Evolutionary conservation across 2,329 filamentous ascomycete species (phyloP).

Genomic region (Neofusicoccum sp.): DNA sequence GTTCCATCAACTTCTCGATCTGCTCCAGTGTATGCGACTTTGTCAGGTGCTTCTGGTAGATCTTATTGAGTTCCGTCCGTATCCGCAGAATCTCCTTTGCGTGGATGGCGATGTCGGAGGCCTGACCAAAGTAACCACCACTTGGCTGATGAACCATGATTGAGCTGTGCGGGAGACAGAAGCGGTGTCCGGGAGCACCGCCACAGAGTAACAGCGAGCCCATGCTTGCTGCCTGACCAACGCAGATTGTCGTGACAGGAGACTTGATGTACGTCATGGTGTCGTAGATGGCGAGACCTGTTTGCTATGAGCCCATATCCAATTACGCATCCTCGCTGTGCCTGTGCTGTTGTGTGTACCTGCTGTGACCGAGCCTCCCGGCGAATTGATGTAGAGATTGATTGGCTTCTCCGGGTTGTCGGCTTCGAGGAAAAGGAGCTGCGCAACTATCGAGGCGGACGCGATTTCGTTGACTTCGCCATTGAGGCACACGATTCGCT

Average conservation of each 20-base stretch:
- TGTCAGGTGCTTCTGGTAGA: conserved; percentile 84
- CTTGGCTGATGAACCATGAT: conserved; percentile 98
- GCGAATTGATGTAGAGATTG: conserved; percentile 96
- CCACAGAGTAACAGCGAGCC: conserved; percentile 84
- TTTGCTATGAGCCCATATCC: conserved; percentile 22
- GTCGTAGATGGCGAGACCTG: conserved; percentile 83
- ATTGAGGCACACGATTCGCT: conserved; percentile 92
- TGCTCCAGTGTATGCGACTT: conserved; percentile 73
- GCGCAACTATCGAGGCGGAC: conserved; percentile 91
- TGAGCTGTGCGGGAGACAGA: conserved; percentile 84
- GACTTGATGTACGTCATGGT: conserved; percentile 97
- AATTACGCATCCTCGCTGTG: conserved; percentile 10
- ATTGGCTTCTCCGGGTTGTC: conserved; percentile 94
- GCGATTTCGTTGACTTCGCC: conserved; percentile 86
- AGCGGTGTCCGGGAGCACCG: conserved; percentile 80
- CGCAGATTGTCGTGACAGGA: conserved; percentile 89
- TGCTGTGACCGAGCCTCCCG: conserved; percentile 87
- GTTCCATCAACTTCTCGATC: conserved; percentile 93
- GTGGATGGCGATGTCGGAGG: conserved; percentile 88
- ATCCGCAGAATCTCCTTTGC: conserved; percentile 93
- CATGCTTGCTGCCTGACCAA: conserved; percentile 95
- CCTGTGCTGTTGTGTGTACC: conserved; percentile 40
- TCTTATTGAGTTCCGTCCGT: conserved; percentile 80
- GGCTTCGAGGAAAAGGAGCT: conserved; percentile 96
- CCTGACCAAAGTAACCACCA: conserved; percentile 67